Evolutionary conservation across 2,329 filamentous ascomycete genomes (phyloP), one percentile per base, ranked within the genome.

Genomic region (Phialophora chinensis): DNA sequence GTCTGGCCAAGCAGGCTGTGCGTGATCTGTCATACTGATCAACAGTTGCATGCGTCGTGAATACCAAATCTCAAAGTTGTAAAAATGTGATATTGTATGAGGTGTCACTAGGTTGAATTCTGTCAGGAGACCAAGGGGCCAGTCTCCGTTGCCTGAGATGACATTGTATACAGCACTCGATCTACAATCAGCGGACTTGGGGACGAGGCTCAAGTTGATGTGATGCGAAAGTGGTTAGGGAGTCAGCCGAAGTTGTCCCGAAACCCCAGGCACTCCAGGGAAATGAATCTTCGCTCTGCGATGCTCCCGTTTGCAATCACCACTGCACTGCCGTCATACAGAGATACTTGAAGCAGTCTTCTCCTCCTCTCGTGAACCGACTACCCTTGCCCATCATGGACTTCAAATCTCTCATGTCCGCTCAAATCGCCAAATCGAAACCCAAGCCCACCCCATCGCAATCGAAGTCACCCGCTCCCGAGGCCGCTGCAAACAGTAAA

Each of bases 381-480:
- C 38, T 17, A 17, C 38, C 6, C 12, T 20, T 7, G 25, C 50
- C 33, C n/a, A 62, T 17, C 6, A 99, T 99, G 95, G 93, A 99
- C 79, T 99, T 99, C 82, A 93, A 93, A 68, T 87, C 92, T 42
- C 83, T 99, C 56, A 96, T 99, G 92, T 88, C 91, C 74, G 91
- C 92, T 76, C 93, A 97, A 79, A 95, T 99, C 75, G 88, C 91
- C 74, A 96, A 95, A 79, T 85, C 89, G 72, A 92, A 92, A 78
- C 80, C 85, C 60, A 65, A 59, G 47, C n/a, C 65, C 31, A 31
- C 29, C 17, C 27, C 59, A 7, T 29, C 44, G 14, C 31, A 17
- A 2, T 55, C 85, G 62, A 72, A 79, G 50, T 72, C 67, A 12
- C 68, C 73, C 72, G 67, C 62, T 72, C 67, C 72, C 69, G 52